Evolutionary conservation across 2,329 filamentous ascomycete genomes (phyloP), one percentile per base, ranked within the genome.

Genomic region (Scorias spongiosa): DNA sequence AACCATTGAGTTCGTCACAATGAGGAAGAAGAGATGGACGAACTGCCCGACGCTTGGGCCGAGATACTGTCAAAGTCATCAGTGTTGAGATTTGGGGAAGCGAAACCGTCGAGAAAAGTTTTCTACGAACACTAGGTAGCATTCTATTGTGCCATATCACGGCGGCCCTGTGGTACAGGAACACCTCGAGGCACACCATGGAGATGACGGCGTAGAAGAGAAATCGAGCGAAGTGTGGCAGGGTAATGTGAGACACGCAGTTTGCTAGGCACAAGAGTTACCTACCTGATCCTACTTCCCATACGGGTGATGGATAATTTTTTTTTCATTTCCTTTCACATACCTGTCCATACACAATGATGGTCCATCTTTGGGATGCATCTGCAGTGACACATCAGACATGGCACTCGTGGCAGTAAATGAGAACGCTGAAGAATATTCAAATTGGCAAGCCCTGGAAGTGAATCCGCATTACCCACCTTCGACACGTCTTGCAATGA

Each of bases 151-250:
- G 59, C 76, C 80, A 89, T 44, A 91, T 63, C 11, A 70, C 60
- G 17, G 65, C 59, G 48, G 75, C 67, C 44, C 82, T 76, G 11
- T 65, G 63, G 59, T 65, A 75, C n/a, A 87, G 64, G 39, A 83
- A 71, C 51, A 67, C 68, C 43, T 70, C 66, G 5, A 89, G 70
- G 44, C 78, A 78, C 2, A 57, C 46, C 51, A 85, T 76, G 2
- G 80, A 69, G 11, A 72, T 47, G 54, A 81, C 81, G 20, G 81
- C 71, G 58, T 78, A 88, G 49, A 77, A 58, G 38, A 91, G 68
- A 65, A 91, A 89, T 53, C 84, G 82, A 40, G 87, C 50, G 62
- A 91, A 91, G 64, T 89, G 80, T 7, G 85, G 84, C 54, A 87
- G 84, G 1, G 82, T 88, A 47, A 78, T 80, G 61, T 87, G 75